A percentile compares a stretch with the other conserved stretches of the same genome.
Evolutionary conservation across 2,329 filamentous ascomycete species (phyloP).

Genomic region (Xylaria sp.): DNA sequence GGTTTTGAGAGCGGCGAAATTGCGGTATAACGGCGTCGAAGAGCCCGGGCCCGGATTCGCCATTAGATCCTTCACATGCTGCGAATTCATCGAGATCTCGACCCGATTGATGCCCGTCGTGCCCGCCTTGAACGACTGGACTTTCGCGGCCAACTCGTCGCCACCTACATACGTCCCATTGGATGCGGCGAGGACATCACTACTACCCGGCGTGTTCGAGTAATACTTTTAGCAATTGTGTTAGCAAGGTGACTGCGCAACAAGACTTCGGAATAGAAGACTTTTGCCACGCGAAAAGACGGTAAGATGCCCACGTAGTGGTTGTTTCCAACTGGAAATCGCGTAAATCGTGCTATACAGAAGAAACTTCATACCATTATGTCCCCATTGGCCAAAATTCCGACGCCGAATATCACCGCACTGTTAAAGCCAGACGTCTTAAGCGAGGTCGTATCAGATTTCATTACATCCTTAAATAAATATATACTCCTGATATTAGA

Average conservation of each 20-base stretch:
- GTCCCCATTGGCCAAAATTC: slow-evolving; percentile 55
- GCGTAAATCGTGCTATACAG: too few species aligned
- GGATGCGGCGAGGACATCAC: slow-evolving; percentile 53
- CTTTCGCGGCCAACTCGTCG: slow-evolving; percentile 59
- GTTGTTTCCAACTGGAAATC: neutral
- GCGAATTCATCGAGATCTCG: slow-evolving; percentile 58
- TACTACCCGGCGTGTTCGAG: slow-evolving; percentile 55
- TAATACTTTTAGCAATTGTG: slow-evolving; percentile 50
- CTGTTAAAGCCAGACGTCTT: slow-evolving; percentile 57
- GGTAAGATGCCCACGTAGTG: neutral
- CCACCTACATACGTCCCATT: slow-evolving; percentile 60
- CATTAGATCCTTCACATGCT: slow-evolving; percentile 56
- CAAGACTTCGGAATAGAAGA: neutral
- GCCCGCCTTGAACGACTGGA: slow-evolving; percentile 55
- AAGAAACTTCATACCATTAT: slow-evolving; percentile 49
- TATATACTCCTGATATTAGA: slow-evolving; percentile 51
- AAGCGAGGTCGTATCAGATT: slow-evolving; percentile 56
- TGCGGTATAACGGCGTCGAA: slow-evolving; percentile 53
- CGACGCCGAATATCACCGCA: slow-evolving; percentile 58
- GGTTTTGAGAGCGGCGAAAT: slow-evolving; percentile 54
- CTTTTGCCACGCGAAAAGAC: neutral
- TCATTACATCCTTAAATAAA: slow-evolving; percentile 58
- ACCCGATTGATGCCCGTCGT: slow-evolving; percentile 52
- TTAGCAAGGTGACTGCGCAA: neutral
- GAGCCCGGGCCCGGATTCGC: slow-evolving; percentile 49